These are phyloP conservation scores for Sideroxylon spinosum DNA, from an alignment of 179 eudicot genomes.

Conservation along the genomic window DNA sequence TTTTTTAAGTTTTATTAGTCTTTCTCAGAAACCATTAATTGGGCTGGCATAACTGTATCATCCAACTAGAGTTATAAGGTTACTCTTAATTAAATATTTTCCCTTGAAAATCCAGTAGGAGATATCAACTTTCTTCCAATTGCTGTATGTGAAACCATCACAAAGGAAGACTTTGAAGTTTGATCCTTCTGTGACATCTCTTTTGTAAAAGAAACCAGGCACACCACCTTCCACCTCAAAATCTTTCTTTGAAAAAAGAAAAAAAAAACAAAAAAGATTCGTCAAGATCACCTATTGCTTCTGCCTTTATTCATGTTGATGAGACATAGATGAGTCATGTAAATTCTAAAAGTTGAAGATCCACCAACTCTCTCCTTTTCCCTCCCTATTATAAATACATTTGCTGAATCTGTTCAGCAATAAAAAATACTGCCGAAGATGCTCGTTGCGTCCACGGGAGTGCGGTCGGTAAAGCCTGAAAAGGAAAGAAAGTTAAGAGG, in stretches of 20 bases:
- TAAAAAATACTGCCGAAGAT: too few relatives aligned
- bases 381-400: slow-evolving; percentile 3
- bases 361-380: not conserved
- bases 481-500: too few relatives aligned
- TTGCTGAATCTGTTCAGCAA: not conserved
- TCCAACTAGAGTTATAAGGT: too few relatives aligned
- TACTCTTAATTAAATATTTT: too few relatives aligned
- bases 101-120: too few relatives aligned
- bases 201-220: not conserved
- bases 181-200: not conserved
- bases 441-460: too few relatives aligned
- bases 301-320: slow-evolving; percentile 11
- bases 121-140: not conserved
- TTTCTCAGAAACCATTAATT: too few relatives aligned
- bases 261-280: not conserved
- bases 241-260: not conserved
- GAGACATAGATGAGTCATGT: slow-evolving; percentile 10
- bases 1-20: too few relatives aligned
- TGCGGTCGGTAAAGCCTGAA: too few relatives aligned
- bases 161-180: not conserved
- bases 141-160: not conserved
- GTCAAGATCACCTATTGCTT: too few relatives aligned
- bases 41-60: too few relatives aligned
- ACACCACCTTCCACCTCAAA: not conserved
- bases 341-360: not conserved